Evolutionary conservation across 257 asterid genomes (phyloP).

Genomic region (Solanum bulbocastanum): DNA sequence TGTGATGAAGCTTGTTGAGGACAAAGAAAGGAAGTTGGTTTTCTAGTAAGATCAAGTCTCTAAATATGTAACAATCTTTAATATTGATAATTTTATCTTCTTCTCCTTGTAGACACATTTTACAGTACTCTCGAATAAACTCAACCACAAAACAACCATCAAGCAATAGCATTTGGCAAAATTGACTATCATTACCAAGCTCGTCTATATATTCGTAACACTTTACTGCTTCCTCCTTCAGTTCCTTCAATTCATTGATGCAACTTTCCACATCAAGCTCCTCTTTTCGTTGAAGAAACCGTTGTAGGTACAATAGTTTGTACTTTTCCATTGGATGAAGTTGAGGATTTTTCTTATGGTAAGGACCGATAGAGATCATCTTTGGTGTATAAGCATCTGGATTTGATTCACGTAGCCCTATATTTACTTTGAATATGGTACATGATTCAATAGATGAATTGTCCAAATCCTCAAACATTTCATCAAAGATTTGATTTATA

Average conservation of each 20-base stretch:
- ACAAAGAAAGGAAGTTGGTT: not conserved
- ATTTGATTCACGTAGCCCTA: not conserved
- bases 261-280: not conserved
- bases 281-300: not conserved
- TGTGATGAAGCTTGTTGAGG: not conserved
- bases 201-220: not conserved
- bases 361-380: constrained; percentile 10
- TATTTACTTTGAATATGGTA: constrained; percentile 3
- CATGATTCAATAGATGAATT: not conserved
- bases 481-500: not conserved
- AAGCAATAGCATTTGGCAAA: not conserved
- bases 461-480: not conserved
- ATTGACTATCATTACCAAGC: not conserved
- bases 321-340: not conserved
- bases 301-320: not conserved
- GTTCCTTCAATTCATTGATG: not conserved
- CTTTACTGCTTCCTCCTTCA: not conserved
- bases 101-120: not conserved
- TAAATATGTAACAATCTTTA: not conserved
- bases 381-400: constrained; percentile 1
- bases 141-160: constrained; percentile 16
- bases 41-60: constrained; percentile 6
- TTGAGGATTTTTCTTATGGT: not conserved
- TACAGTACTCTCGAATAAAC: not conserved
- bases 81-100: not conserved